Evolutionary conservation across 345 rosid genomes (phyloP).

Genomic region (Reutealis trisperma): DNA sequence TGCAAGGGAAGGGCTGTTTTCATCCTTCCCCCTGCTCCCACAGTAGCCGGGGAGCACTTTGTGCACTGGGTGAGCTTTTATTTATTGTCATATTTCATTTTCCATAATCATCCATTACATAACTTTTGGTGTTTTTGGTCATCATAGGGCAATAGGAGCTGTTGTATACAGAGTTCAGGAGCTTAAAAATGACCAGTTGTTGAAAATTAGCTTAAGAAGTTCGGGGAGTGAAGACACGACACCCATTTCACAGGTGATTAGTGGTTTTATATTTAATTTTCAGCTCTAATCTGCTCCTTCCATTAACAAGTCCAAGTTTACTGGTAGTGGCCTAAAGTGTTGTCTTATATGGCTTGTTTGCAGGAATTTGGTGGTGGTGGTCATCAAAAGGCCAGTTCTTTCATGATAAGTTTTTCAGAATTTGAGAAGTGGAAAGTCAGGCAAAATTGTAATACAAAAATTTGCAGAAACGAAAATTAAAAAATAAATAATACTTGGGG

Average conservation of each 20-base stretch:
- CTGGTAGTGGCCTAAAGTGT: not conserved
- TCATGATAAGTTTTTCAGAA: constrained; percentile 49
- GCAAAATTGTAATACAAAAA: constrained; percentile 12
- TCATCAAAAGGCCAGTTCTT: constrained; percentile 71
- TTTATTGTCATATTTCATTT: not conserved
- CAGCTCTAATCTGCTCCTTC: not conserved
- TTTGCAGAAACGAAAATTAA: not conserved
- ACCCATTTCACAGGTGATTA: constrained; percentile 42
- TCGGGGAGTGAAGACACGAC: constrained; percentile 62
- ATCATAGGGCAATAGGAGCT: constrained; percentile 59
- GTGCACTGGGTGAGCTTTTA: too few relatives aligned
- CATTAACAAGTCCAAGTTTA: not conserved
- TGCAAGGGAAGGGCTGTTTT: too few relatives aligned
- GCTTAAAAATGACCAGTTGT: constrained; percentile 51
- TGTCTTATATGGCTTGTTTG: constrained; percentile 2
- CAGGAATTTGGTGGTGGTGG: constrained; percentile 75
- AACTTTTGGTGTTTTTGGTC: not conserved
- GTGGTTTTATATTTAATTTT: not conserved
- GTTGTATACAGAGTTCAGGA: constrained; percentile 62
- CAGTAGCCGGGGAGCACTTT: too few relatives aligned
- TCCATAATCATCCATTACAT: not conserved
- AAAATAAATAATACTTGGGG: too few relatives aligned
- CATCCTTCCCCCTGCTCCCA: too few relatives aligned
- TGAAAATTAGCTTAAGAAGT: constrained; percentile 77
- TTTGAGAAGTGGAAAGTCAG: constrained; percentile 53